Evolutionary conservation across 805 yeast species (phyloP).

Genomic region (Kluyveromyces aestuarii): DNA sequence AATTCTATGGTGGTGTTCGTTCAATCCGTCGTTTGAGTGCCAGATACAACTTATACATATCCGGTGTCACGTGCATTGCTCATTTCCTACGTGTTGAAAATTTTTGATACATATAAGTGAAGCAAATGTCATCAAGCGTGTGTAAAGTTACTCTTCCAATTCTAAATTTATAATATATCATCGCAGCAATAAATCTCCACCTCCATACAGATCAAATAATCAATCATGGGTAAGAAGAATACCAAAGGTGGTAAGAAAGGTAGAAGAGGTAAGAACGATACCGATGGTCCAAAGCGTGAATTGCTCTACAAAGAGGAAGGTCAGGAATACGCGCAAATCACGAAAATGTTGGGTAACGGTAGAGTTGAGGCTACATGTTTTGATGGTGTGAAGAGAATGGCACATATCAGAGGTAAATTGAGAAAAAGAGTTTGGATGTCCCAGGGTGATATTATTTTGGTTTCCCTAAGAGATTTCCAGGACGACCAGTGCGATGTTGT

Average conservation of each 20-base stretch:
- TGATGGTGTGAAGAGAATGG: conserved; percentile 89
- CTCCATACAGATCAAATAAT: neutral
- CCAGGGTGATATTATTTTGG: conserved; percentile 94
- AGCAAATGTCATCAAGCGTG: neutral
- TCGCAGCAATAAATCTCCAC: neutral
- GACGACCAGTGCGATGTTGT: conserved; percentile 97
- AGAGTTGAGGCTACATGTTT: conserved; percentile 93
- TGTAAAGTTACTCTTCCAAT: neutral
- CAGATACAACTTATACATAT: no score
- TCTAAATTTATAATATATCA: no score
- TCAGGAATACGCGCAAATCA: conserved; percentile 97
- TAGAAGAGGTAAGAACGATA: conserved; percentile 97
- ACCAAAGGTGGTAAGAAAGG: conserved; percentile 78
- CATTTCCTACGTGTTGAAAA: neutral
- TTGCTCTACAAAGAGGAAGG: conserved; percentile 87
- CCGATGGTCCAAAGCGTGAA: conserved; percentile 88
- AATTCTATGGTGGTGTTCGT: no score
- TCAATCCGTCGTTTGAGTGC: no score
- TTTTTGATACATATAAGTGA: neutral
- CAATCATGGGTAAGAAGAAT: conserved; percentile 30
- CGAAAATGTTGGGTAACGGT: conserved; percentile 97
- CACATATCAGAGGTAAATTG: conserved; percentile 96
- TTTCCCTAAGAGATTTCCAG: conserved; percentile 96
- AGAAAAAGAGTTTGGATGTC: conserved; percentile 99
- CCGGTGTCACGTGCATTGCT: neutral